These are phyloP conservation scores for Raffaelea arxii DNA, from an alignment of 2,329 filamentous ascomycete species.

Conservation along the genomic window DNA sequence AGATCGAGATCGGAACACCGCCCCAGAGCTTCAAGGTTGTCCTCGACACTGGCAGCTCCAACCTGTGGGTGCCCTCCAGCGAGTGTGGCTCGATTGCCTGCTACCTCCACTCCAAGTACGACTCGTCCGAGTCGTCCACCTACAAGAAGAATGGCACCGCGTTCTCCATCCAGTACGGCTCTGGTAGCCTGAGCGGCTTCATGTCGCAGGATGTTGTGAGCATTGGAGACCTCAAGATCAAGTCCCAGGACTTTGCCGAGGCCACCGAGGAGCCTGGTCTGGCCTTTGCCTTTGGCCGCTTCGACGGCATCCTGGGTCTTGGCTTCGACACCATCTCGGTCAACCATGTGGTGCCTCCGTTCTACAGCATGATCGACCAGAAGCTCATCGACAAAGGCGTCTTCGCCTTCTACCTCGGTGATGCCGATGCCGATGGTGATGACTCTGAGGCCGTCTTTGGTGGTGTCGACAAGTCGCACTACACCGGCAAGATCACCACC, in stretches of 20 bases:
- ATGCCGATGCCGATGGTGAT: slow-evolving; percentile 55
- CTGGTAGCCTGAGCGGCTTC: slow-evolving; percentile 85
- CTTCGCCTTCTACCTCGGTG: slow-evolving; percentile 92
- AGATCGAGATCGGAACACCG: slow-evolving; percentile 85
- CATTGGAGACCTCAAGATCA: slow-evolving; percentile 83
- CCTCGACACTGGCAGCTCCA: slow-evolving; percentile 96
- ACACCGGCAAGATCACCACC: slow-evolving; percentile 77
- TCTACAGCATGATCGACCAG: slow-evolving; percentile 93
- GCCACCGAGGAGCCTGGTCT: slow-evolving; percentile 91
- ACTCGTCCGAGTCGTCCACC: slow-evolving; percentile 77
- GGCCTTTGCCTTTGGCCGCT: slow-evolving; percentile 94
- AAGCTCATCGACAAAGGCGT: slow-evolving; percentile 82
- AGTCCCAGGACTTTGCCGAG: slow-evolving; percentile 91
- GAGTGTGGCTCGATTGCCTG: slow-evolving; percentile 93
- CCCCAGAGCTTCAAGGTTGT: slow-evolving; percentile 97
- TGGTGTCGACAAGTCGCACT: slow-evolving; percentile 73
- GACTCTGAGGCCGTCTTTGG: slow-evolving; percentile 86
- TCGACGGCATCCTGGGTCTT: slow-evolving; percentile 92
- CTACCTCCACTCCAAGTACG: slow-evolving; percentile 95
- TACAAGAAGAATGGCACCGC: slow-evolving; percentile 90
- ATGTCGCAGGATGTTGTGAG: slow-evolving; percentile 78
- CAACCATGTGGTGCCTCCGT: slow-evolving; percentile 86
- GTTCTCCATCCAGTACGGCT: slow-evolving; percentile 93
- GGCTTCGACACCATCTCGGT: slow-evolving; percentile 96
- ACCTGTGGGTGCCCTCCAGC: slow-evolving; percentile 92